Conservation (phyloP, 345 rosid species). For the Euclidium syriacum region DNA sequence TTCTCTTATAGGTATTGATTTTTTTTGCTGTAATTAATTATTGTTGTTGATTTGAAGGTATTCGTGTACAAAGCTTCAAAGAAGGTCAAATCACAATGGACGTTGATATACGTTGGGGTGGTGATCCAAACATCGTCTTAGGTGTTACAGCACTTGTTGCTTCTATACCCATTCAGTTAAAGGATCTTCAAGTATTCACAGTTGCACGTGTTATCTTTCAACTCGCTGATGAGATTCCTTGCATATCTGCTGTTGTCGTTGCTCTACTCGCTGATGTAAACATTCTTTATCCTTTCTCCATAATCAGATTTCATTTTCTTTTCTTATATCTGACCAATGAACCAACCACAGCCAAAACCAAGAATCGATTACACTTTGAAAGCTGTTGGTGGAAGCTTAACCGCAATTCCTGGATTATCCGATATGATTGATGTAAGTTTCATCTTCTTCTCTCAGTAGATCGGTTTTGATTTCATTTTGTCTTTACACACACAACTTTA, state of each 20-base stretch:
- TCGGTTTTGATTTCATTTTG: background rate
- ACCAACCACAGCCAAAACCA: conserved; percentile 89
- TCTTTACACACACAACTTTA: background rate
- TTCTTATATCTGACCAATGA: conserved; percentile 6
- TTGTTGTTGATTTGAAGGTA: conserved; percentile 70
- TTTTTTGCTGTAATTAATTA: conserved; percentile 11
- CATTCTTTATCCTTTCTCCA: background rate
- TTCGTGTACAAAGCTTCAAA: conserved; percentile 95
- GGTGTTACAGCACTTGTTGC: conserved; percentile 94
- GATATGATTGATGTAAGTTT: conserved; percentile 98
- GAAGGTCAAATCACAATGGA: conserved; percentile 97
- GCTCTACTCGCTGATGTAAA: conserved; percentile 97
- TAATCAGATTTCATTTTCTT: background rate
- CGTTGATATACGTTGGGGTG: conserved; percentile 97
- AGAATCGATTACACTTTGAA: conserved; percentile 90
- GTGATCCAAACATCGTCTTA: conserved; percentile 94
- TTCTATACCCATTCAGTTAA: conserved; percentile 98
- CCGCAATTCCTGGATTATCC: conserved; percentile 91
- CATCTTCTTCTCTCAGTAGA: conserved; percentile 6
- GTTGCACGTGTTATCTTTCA: conserved; percentile 93
- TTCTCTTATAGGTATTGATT: background rate
- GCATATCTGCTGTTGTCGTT: conserved; percentile 94
- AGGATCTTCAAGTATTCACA: conserved; percentile 95
- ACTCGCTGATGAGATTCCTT: conserved; percentile 97
- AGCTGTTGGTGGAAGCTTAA: conserved; percentile 98